These are phyloP conservation scores for Plantago elongata DNA, from an alignment of 257 asterid species.

Conservation along the genomic window DNA sequence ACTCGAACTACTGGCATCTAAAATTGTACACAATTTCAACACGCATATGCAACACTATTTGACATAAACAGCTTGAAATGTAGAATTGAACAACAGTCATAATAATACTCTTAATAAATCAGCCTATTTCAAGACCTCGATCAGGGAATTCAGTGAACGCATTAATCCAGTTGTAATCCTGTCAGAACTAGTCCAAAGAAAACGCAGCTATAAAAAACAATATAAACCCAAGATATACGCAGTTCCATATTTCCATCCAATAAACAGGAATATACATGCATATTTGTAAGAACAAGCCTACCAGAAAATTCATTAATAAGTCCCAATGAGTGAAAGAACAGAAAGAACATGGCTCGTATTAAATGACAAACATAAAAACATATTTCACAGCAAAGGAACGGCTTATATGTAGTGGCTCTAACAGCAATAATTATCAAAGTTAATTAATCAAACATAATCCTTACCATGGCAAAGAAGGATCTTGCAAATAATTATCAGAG, in stretches of 20 bases:
- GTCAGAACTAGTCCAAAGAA: too few relatives aligned
- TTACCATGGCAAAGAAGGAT: conserved; percentile 94
- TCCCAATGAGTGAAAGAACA: conserved; percentile 1
- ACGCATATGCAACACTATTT: too few relatives aligned
- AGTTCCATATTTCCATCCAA: neutral
- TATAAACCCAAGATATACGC: too few relatives aligned
- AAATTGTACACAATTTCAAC: too few relatives aligned
- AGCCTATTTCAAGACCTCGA: too few relatives aligned
- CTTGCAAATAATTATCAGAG: conserved; percentile 55
- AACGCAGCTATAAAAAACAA: too few relatives aligned
- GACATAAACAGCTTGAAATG: too few relatives aligned
- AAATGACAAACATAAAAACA: conserved; percentile 12
- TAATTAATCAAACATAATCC: conserved; percentile 13
- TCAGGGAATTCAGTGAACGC: too few relatives aligned
- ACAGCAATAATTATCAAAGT: neutral
- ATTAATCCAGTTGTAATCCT: too few relatives aligned
- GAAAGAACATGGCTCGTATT: neutral
- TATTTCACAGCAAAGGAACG: conserved; percentile 1
- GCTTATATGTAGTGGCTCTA: neutral
- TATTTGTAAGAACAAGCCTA: neutral
- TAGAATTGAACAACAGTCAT: too few relatives aligned
- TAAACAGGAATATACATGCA: neutral
- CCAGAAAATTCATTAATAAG: neutral
- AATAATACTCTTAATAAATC: too few relatives aligned
- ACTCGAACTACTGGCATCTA: neutral